A percentile compares a stretch with the other conserved stretches of the same genome.
phyloP scores from a whole-genome alignment of 2,329 filamentous ascomycete genomes.

The Pseudopithomyces maydicus region DNA sequence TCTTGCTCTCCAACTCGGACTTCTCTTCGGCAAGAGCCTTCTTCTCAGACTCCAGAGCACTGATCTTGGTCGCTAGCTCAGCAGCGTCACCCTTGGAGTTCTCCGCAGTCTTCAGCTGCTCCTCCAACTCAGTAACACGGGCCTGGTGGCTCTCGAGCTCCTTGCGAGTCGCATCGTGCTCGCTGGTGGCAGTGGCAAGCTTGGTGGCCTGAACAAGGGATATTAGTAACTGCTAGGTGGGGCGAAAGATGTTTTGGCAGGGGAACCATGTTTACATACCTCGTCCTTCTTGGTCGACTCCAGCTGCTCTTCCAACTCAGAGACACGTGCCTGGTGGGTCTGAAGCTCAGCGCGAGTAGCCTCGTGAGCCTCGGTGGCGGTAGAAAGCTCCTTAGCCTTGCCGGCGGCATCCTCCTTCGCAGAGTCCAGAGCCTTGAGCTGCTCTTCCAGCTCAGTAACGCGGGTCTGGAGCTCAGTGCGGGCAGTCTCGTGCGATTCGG shows the following conservation, averaged over 20 bases:
- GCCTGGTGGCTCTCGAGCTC: slow-evolving; percentile 13
- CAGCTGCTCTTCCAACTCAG: slow-evolving; percentile 16
- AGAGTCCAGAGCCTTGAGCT: slow-evolving; percentile 11
- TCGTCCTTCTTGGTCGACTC: slow-evolving; percentile 5
- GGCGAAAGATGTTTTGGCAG: too few relatives aligned
- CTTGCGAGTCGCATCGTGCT: slow-evolving; percentile 7
- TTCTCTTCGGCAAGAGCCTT: not conserved
- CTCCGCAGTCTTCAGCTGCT: slow-evolving; percentile 13
- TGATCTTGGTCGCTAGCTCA: slow-evolving; percentile 1
- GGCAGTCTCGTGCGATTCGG: slow-evolving; percentile 8
- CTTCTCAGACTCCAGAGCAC: not conserved
- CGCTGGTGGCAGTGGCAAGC: slow-evolving; percentile 6
- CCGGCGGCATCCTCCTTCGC: slow-evolving; percentile 18
- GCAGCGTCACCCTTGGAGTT: slow-evolving; percentile 16
- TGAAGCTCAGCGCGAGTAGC: slow-evolving; percentile 6
- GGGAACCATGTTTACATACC: not conserved
- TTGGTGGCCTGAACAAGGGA: not conserved
- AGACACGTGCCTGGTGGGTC: slow-evolving; percentile 15
- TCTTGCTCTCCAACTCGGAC: slow-evolving; percentile 1
- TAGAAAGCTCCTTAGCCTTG: slow-evolving; percentile 27
- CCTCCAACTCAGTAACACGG: slow-evolving; percentile 20
- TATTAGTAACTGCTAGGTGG: not conserved
- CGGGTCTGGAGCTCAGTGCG: slow-evolving; percentile 14
- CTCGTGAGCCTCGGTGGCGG: slow-evolving; percentile 9
- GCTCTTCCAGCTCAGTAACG: slow-evolving; percentile 19